A percentile compares a stretch with the other conserved stretches of the same genome.
These are phyloP conservation scores for Amanita phalloides DNA, from an alignment of 768 basidiomycete genomes.

Conservation along the genomic window DNA sequence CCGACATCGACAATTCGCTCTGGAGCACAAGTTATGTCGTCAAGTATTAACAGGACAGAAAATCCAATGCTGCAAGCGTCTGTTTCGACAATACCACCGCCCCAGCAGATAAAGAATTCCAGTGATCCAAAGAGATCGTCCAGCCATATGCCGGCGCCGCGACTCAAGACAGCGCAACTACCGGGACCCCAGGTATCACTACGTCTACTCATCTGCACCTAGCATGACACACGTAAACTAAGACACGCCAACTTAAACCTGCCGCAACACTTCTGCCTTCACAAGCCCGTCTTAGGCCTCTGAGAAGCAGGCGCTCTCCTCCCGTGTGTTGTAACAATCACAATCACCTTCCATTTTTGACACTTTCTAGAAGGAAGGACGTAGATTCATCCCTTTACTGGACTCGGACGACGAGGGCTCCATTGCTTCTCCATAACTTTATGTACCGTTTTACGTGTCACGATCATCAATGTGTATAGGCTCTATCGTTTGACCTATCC, in stretches of 20 bases:
- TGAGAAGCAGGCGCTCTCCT: slow-evolving; percentile 11
- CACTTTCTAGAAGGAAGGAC: slow-evolving; percentile 25
- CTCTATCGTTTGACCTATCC: slow-evolving; percentile 33
- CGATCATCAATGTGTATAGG: neutral
- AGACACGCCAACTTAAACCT: neutral
- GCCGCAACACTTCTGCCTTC: neutral
- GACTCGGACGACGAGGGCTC: slow-evolving; percentile 28
- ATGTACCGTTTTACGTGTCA: neutral
- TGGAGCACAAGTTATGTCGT: neutral
- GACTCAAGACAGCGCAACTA: neutral
- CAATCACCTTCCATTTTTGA: neutral
- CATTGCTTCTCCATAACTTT: slow-evolving; percentile 1
- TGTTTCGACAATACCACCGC: neutral
- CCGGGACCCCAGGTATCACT: neutral
- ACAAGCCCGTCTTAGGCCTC: slow-evolving; percentile 6
- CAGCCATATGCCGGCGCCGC: neutral
- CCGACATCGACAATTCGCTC: neutral
- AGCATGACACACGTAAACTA: neutral
- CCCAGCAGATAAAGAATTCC: neutral
- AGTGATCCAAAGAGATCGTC: neutral
- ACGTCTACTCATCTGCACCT: neutral
- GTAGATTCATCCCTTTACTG: slow-evolving; percentile 36
- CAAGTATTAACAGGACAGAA: neutral
- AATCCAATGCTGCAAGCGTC: neutral
- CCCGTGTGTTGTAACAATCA: slow-evolving; percentile 9